These are phyloP conservation scores for Pestalotiopsis sp. DNA, from an alignment of 2,329 filamentous ascomycete species.

Conservation along the genomic window DNA sequence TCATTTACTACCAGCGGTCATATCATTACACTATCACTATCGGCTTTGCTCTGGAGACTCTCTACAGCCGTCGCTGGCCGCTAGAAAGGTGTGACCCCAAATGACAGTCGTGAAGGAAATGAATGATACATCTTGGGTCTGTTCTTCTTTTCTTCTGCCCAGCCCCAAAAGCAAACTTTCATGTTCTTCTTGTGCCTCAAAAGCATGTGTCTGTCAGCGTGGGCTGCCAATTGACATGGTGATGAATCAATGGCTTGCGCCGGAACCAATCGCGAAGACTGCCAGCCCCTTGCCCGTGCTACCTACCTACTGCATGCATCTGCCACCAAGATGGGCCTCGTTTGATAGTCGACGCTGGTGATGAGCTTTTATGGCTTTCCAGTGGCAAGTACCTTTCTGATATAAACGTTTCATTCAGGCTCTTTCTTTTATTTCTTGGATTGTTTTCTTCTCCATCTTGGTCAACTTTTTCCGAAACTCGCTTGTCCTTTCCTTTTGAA, in stretches of 20 bases:
- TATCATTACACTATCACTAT: not conserved
- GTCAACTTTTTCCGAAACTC: slow-evolving; percentile 2
- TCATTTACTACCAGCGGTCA: not conserved
- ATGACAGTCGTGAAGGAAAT: not conserved
- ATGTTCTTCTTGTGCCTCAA: not conserved
- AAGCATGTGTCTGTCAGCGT: not conserved
- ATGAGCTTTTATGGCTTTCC: slow-evolving; percentile 19
- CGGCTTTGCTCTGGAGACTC: not conserved
- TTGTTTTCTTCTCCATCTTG: not conserved
- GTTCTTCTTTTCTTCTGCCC: not conserved
- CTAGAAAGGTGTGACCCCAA: not conserved
- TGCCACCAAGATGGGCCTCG: not conserved
- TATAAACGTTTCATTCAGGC: slow-evolving; percentile 21
- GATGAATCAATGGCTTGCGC: not conserved
- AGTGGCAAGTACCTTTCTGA: slow-evolving; percentile 27
- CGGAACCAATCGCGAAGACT: not conserved
- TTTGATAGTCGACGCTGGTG: slow-evolving; percentile 13
- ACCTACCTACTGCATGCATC: not conserved
- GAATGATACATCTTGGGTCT: not conserved
- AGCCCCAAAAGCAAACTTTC: not conserved
- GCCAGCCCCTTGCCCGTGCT: not conserved
- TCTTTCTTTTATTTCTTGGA: not conserved
- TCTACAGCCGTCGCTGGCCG: not conserved
- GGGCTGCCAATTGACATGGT: not conserved
- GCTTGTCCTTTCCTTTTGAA: slow-evolving; percentile 22